Evolutionary conservation across 2,329 filamentous ascomycete species (phyloP).

Genomic region (Botrytis elliptica): DNA sequence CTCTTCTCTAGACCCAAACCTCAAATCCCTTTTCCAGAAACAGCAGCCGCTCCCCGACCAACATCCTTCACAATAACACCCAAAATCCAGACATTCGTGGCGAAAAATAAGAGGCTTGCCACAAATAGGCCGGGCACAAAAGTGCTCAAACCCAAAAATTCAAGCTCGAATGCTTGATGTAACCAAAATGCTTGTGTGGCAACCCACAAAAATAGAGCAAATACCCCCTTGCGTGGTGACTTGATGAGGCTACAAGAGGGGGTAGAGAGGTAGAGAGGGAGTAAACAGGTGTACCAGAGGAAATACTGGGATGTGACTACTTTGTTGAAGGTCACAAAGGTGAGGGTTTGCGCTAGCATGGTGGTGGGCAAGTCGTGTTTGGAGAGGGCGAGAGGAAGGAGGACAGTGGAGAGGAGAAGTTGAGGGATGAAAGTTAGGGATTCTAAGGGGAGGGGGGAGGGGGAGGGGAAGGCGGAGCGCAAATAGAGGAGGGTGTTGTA

Average conservation of each 20-base stretch:
- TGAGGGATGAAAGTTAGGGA: constrained; percentile 88
- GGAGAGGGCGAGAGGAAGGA: constrained; percentile 73
- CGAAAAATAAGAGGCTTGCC: constrained; percentile 75
- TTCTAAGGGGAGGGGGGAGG: constrained; percentile 54
- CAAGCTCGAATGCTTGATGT: constrained; percentile 71
- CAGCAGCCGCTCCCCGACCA: constrained; percentile 22
- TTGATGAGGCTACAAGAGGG: constrained; percentile 76
- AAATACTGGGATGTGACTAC: constrained; percentile 76
- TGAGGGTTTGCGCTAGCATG: constrained; percentile 94
- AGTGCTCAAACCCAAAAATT: constrained; percentile 77
- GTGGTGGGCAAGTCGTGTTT: constrained; percentile 78
- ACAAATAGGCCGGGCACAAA: constrained; percentile 84
- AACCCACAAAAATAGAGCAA: constrained; percentile 71
- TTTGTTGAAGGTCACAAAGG: constrained; percentile 97
- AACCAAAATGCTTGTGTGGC: constrained; percentile 72
- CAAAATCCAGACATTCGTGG: constrained; percentile 83
- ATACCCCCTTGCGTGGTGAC: constrained; percentile 58
- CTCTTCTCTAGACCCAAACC: background rate
- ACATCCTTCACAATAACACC: constrained; percentile 73
- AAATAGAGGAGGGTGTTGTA: constrained; percentile 93
- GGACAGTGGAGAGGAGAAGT: constrained; percentile 71
- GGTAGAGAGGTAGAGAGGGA: constrained; percentile 83
- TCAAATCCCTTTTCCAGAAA: background rate
- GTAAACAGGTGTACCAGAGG: constrained; percentile 93
- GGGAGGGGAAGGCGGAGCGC: constrained; percentile 60